Conservation (phyloP, 257 asterid genomes). For the Ligustrum vulgare region DNA sequence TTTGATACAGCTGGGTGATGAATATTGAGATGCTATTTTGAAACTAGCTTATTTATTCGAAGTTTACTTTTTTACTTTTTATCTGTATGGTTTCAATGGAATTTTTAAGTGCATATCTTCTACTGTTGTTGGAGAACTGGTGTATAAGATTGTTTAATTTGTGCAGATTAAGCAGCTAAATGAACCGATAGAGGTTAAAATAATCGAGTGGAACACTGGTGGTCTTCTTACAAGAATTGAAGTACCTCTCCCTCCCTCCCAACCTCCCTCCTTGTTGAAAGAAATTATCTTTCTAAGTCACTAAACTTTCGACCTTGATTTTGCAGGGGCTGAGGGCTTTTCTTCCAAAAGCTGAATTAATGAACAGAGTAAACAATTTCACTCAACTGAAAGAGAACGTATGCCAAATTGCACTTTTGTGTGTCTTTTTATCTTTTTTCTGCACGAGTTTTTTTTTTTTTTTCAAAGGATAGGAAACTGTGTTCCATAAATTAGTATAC, state of each 20-base stretch:
- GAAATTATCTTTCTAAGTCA: not conserved
- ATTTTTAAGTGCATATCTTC: not conserved
- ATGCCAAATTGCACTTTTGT: conserved; percentile 26
- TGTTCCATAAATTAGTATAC: conserved; percentile 6
- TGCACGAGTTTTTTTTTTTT: conserved; percentile 8
- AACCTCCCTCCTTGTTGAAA: too few species aligned
- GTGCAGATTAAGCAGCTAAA: conserved; percentile 80
- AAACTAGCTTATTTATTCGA: too few species aligned
- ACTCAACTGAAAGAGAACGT: conserved; percentile 85
- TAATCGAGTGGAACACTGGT: conserved; percentile 94
- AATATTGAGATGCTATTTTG: too few species aligned
- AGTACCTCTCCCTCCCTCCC: conserved; percentile 32
- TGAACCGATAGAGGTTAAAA: conserved; percentile 75
- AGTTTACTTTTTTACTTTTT: too few species aligned
- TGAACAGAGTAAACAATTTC: conserved; percentile 75
- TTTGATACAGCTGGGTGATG: too few species aligned
- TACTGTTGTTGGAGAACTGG: not conserved
- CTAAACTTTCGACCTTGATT: conserved; percentile 18
- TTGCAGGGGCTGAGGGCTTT: conserved; percentile 94
- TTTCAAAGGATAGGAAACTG: not conserved
- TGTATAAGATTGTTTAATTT: conserved; percentile 18
- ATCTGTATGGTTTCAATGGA: too few species aligned
- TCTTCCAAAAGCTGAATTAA: conserved; percentile 86
- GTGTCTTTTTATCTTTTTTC: conserved; percentile 3
- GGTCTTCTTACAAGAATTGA: conserved; percentile 96